Percentiles rank a stretch among this genome's conserved stretches.
Evolutionary conservation across 2,329 filamentous ascomycete species (phyloP).

Genomic region (Penicillium sp.): DNA sequence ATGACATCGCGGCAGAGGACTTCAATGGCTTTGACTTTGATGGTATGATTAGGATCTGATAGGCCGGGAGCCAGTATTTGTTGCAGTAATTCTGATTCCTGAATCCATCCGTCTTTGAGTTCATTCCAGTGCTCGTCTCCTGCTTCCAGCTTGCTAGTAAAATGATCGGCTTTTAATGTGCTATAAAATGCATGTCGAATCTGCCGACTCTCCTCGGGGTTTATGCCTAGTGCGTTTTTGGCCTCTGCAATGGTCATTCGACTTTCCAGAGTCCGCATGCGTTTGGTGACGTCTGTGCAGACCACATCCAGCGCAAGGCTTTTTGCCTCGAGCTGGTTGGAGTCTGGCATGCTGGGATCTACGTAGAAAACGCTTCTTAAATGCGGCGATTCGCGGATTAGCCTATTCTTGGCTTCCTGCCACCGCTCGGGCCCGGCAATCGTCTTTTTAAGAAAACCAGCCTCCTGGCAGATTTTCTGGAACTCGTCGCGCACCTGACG

Average conservation of each 20-base stretch:
- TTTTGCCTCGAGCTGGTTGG: constrained; percentile 58
- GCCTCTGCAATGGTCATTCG: constrained; percentile 71
- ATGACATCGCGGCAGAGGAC: constrained; percentile 71
- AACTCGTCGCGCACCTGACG: constrained; percentile 63
- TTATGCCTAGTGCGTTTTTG: constrained; percentile 67
- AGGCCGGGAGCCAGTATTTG: constrained; percentile 51
- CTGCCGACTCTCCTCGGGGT: constrained; percentile 63
- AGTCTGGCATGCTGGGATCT: constrained; percentile 48
- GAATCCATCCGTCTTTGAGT: constrained; percentile 66
- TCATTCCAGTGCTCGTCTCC: constrained; percentile 68
- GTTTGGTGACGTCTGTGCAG: constrained; percentile 76
- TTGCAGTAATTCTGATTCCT: constrained; percentile 53
- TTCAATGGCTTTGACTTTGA: constrained; percentile 64
- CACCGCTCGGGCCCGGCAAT: constrained; percentile 68
- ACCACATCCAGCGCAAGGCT: constrained; percentile 72
- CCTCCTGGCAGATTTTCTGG: constrained; percentile 64
- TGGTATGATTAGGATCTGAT: constrained; percentile 50
- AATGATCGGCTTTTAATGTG: constrained; percentile 61
- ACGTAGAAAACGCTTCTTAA: constrained; percentile 60
- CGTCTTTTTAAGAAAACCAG: constrained; percentile 70
- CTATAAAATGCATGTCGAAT: constrained; percentile 64
- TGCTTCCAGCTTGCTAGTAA: constrained; percentile 69
- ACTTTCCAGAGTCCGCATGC: constrained; percentile 62
- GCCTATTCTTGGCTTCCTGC: constrained; percentile 64
- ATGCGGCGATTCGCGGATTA: constrained; percentile 62